Percentiles rank a stretch among this genome's conserved stretches.
Conservation (phyloP, 108 stramenopile genomes). For the Cyclotella baltica region DNA sequence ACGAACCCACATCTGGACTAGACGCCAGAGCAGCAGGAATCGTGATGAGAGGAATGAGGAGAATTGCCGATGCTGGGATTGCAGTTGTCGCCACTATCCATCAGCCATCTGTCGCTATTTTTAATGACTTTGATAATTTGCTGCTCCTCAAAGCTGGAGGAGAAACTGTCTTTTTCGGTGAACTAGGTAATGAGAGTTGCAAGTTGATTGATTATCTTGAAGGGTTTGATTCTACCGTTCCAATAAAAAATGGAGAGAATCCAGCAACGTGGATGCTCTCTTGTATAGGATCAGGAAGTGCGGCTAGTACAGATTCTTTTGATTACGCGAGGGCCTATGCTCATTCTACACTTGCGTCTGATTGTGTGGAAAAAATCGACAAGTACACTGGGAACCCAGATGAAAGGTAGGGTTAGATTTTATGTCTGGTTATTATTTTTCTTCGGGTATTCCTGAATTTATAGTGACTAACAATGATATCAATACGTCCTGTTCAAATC, state of each 20-base stretch:
- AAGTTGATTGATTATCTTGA: constrained; percentile 75
- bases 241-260: constrained; percentile 71
- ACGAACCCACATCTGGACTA: constrained; percentile 50
- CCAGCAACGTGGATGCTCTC: constrained; percentile 78
- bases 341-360: constrained; percentile 46
- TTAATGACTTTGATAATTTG: constrained; percentile 76
- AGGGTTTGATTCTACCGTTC: constrained; percentile 49
- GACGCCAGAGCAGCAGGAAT: constrained; percentile 72
- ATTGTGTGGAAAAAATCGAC: constrained; percentile 55
- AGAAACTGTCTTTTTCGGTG: constrained; percentile 84
- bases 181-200: constrained; percentile 66
- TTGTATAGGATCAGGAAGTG: constrained; percentile 57
- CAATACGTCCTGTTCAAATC: not conserved
- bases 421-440: not conserved
- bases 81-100: constrained; percentile 87
- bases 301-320: constrained; percentile 29
- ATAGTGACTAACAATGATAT: not conserved
- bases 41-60: constrained; percentile 67
- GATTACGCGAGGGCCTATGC: constrained; percentile 62
- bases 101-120: constrained; percentile 86
- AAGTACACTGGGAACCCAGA: constrained; percentile 22
- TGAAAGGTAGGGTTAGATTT: constrained; percentile 15
- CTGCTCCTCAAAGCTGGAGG: constrained; percentile 86
- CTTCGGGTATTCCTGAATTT: not conserved
- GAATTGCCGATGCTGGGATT: constrained; percentile 63